These are phyloP conservation scores for Rhodotorula graminis DNA, from an alignment of 768 basidiomycete species.

Conservation along the genomic window DNA sequence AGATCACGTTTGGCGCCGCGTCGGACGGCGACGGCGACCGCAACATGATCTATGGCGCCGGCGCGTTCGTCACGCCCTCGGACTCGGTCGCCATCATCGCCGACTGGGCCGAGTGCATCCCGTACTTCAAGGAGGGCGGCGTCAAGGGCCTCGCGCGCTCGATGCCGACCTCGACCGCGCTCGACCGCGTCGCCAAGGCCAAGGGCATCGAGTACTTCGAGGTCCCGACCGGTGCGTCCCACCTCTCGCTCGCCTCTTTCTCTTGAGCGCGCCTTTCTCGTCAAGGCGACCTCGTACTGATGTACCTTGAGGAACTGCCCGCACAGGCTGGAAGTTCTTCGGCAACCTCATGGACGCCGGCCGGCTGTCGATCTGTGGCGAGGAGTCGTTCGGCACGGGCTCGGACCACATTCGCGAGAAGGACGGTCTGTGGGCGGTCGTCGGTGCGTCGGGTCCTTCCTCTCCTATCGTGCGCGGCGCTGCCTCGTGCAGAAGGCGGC, in stretches of 20 bases:
- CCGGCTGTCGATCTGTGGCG: conserved; percentile 93
- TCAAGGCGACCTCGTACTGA: no score
- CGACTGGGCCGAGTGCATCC: conserved; percentile 82
- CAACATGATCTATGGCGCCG: conserved; percentile 99
- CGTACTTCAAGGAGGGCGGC: conserved; percentile 84
- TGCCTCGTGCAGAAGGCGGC: neutral
- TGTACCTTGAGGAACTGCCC: no score
- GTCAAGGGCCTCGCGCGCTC: conserved; percentile 92
- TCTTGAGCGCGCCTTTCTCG: no score
- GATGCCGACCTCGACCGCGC: conserved; percentile 96
- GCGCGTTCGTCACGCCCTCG: conserved; percentile 94
- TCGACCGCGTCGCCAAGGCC: conserved; percentile 90
- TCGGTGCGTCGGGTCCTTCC: conserved; percentile 59
- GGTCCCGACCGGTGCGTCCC: conserved; percentile 77
- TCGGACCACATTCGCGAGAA: conserved; percentile 99
- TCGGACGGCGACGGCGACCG: conserved; percentile 96
- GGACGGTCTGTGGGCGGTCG: conserved; percentile 95
- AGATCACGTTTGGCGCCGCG: conserved; percentile 89
- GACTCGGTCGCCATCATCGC: conserved; percentile 99
- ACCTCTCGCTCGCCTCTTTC: neutral
- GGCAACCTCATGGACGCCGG: conserved; percentile 99
- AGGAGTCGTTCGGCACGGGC: conserved; percentile 99
- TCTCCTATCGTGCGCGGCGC: neutral
- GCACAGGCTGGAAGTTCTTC: conserved; percentile 96
- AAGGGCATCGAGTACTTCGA: conserved; percentile 91